Evolutionary conservation across 108 stramenopile species (phyloP).

Genomic region (Nitzschia sp.): DNA sequence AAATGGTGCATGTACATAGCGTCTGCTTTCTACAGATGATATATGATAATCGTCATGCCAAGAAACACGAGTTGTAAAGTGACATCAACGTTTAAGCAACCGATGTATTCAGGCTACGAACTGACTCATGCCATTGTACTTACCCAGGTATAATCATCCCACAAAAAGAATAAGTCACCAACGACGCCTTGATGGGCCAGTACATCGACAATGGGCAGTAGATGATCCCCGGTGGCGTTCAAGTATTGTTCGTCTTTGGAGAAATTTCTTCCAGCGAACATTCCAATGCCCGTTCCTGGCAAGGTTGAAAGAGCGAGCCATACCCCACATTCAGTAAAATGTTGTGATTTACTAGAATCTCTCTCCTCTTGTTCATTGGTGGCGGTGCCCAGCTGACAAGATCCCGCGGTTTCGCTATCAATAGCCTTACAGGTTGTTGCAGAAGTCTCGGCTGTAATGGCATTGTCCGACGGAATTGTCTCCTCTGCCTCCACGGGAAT

Average conservation of each 20-base stretch:
- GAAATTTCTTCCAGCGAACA: constrained; percentile 67
- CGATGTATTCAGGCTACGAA: not conserved
- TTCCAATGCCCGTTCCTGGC: constrained; percentile 64
- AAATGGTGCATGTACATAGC: not conserved
- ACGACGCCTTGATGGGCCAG: not conserved
- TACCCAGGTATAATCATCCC: constrained; percentile 53
- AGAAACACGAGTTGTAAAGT: too few species aligned
- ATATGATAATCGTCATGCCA: too few species aligned
- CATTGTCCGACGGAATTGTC: too few species aligned
- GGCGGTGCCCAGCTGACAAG: too few species aligned
- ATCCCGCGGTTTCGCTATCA: too few species aligned
- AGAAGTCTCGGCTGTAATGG: too few species aligned
- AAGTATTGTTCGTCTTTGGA: constrained; percentile 20
- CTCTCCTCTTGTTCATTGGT: too few species aligned
- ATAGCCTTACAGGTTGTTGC: too few species aligned
- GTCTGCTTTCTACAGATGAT: too few species aligned
- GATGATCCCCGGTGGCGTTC: constrained; percentile 32
- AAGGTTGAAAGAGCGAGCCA: constrained; percentile 67
- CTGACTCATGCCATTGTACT: not conserved
- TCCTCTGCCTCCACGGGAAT: too few species aligned
- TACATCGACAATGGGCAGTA: constrained; percentile 48
- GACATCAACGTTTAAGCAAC: not conserved
- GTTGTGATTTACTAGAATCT: too few species aligned
- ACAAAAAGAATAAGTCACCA: constrained; percentile 33
- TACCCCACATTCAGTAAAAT: constrained; percentile 41